Evolutionary conservation across 345 rosid genomes (phyloP).

Genomic region (Eucalyptus polybractea): DNA sequence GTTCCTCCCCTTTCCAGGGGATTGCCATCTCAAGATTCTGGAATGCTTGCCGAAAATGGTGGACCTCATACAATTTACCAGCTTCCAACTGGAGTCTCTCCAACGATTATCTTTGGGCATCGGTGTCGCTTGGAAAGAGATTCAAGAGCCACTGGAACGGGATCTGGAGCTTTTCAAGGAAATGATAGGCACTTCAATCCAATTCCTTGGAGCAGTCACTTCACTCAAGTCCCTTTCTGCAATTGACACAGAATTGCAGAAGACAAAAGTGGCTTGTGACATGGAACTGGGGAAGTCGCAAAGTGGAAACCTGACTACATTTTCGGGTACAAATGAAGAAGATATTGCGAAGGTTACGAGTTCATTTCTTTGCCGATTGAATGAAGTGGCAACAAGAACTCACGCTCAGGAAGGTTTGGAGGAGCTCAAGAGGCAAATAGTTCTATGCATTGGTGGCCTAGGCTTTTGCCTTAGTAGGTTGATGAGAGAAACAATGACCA

Average conservation of each 20-base stretch:
- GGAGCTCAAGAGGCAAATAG: constrained; percentile 18
- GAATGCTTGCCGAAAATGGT: constrained; percentile 22
- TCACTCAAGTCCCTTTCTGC: constrained; percentile 10
- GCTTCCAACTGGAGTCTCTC: constrained; percentile 14
- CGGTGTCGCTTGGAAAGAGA: constrained; percentile 16
- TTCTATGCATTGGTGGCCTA: constrained; percentile 24
- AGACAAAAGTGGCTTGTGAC: constrained; percentile 22
- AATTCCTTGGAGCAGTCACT: constrained; percentile 22
- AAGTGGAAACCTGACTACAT: not conserved
- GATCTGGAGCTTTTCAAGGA: constrained; percentile 27
- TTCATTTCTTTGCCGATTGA: constrained; percentile 23
- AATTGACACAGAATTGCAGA: constrained; percentile 15
- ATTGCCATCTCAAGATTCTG: constrained; percentile 21
- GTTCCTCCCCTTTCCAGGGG: constrained; percentile 30
- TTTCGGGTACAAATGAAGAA: constrained; percentile 11
- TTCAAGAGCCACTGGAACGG: constrained; percentile 6
- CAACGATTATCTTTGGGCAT: constrained; percentile 4
- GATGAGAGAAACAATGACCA: constrained; percentile 29
- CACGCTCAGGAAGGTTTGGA: constrained; percentile 16
- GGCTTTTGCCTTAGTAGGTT: constrained; percentile 47
- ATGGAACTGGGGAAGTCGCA: constrained; percentile 35
- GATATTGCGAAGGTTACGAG: constrained; percentile 12
- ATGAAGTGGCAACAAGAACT: constrained; percentile 8
- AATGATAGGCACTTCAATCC: constrained; percentile 18
- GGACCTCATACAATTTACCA: constrained; percentile 28